Base-by-base conservation (phyloP, 139 green algal species). In the Tetradesmus lagerheimii region DNA sequence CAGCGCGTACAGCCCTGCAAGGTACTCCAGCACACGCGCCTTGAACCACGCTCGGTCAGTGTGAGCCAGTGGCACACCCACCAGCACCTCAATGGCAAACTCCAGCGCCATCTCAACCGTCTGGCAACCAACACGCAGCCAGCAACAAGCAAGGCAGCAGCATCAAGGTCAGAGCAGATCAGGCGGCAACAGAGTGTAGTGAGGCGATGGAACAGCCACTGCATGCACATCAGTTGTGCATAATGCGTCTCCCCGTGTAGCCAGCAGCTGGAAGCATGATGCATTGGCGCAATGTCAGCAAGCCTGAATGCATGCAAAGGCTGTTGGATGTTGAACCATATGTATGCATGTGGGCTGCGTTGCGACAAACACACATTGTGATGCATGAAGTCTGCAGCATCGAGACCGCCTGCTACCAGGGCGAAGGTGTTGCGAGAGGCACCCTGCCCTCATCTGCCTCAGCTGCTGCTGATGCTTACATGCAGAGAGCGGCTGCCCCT, bases 11-110 rank as follows among this genome's bases (percentile, higher is more conserved):
- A 93, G 80, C 15, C 90, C 90, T 0, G 16, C 53, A 1, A 93
- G 27, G 23, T 77, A 89, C 1, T 39, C 6, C 27, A 81, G 8
- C 37, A 93, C 53, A 39, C 89, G 81, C 31, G 80, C 1, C 64
- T 91, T 91, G 31, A 91, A 87, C 87, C 86, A 93, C 0, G 15
- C 29, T 4, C 57, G n/a, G 62, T 93, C 87, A 11, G 89, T 74
- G 39, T 43, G 16, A n/a, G 50, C 5, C n/a, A 91, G 87, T 6
- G 80, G 27, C 6, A 93, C 39, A 4, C 66, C 81, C 25, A 85
- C 81, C 31, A 91, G 78, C 18, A 90, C 90, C 9, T 91, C 83
- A 6, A 91, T 45, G 8, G 81, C 86, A 45, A 93, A 87, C 34
- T 91, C 86, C 23, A 93, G 53, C 23, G 80, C 80, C 67, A 93